Conservation (phyloP, 1,284 basidiomycete genomes). For the Trichosporon faecale region DNA sequence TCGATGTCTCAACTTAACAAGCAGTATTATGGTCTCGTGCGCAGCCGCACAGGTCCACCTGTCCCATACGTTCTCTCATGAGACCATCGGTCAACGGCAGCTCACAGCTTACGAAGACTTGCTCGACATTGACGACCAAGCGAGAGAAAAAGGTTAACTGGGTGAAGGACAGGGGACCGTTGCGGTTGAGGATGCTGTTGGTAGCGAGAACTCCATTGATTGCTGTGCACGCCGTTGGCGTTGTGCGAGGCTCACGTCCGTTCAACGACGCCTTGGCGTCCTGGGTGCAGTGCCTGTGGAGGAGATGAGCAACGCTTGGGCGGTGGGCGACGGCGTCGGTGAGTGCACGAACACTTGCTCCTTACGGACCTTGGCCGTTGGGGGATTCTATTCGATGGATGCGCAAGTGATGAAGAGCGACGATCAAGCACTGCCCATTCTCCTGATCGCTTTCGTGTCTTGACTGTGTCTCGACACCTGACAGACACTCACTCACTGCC, state of each 20-base stretch:
- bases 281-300: not conserved
- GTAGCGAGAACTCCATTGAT: not conserved
- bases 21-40: not conserved
- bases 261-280: not conserved
- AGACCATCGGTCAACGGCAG: too few relatives aligned
- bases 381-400: not conserved
- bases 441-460: not conserved
- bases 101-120: too few relatives aligned
- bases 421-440: not conserved
- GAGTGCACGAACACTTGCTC: conserved; percentile 1
- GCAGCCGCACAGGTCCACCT: not conserved
- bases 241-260: not conserved
- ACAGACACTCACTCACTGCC: not conserved
- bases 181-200: not conserved
- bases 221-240: not conserved
- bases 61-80: too few relatives aligned
- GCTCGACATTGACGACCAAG: too few relatives aligned
- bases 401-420: conserved; percentile 1
- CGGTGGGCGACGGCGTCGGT: not conserved
- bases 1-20: not conserved
- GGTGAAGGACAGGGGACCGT: too few relatives aligned
- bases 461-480: not conserved
- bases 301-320: not conserved
- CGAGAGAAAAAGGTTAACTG: too few relatives aligned
- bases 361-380: not conserved